These are phyloP conservation scores for Carallia brachiata DNA, from an alignment of 345 rosid genomes.

Conservation along the genomic window DNA sequence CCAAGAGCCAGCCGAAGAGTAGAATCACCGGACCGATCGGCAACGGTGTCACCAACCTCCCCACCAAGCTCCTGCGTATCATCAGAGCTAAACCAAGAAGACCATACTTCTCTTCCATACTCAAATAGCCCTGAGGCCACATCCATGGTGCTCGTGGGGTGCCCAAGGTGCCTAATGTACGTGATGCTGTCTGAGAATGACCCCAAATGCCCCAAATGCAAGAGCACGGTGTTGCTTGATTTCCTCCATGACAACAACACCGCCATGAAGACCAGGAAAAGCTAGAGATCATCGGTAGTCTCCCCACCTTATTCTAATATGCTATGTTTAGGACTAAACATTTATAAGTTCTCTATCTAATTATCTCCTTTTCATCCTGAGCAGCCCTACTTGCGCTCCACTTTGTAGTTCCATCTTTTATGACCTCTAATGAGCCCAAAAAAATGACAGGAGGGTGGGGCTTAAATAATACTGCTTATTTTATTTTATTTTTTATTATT, in stretches of 20 bases:
- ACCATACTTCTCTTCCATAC: conserved; percentile 26
- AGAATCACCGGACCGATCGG: conserved; percentile 67
- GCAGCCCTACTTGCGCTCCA: conserved; percentile 74
- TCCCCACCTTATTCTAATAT: conserved; percentile 6
- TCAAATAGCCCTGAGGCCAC: conserved; percentile 83
- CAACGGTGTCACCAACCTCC: conserved; percentile 68
- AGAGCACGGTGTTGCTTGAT: conserved; percentile 29
- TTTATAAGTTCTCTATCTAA: conserved; percentile 15
- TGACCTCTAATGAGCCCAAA: too few relatives aligned
- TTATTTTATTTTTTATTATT: background rate
- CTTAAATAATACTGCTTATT: conserved; percentile 45
- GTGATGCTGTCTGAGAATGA: conserved; percentile 30
- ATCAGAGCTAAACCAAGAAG: conserved; percentile 67
- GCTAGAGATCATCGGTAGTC: conserved; percentile 1
- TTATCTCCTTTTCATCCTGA: background rate
- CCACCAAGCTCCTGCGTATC: conserved; percentile 96
- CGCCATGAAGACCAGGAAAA: conserved; percentile 38
- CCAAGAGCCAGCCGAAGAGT: conserved; percentile 48
- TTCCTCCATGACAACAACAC: conserved; percentile 21
- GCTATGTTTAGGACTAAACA: conserved; percentile 24
- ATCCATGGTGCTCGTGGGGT: conserved; percentile 83
- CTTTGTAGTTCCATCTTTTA: conserved; percentile 12
- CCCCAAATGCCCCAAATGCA: conserved; percentile 32
- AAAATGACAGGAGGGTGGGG: conserved; percentile 38
- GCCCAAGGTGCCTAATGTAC: conserved; percentile 31